phyloP scores from a whole-genome alignment of 2,329 filamentous ascomycete genomes.

The Leptographium procerum region DNA sequence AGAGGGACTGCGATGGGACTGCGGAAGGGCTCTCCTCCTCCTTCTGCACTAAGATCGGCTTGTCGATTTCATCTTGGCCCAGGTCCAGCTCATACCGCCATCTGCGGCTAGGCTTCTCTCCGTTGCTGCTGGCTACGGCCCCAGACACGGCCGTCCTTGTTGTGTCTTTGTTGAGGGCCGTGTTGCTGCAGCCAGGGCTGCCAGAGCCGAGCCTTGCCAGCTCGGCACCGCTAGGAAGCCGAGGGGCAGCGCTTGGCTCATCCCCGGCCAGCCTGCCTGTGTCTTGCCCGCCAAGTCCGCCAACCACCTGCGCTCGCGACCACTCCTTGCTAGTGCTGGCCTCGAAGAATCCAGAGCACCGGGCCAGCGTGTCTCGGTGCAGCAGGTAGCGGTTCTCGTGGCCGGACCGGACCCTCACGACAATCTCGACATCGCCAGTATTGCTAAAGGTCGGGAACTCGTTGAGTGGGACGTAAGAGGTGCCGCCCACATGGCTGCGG shows the following conservation, averaged over 20 bases:
- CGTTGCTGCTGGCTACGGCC: conserved; percentile 10
- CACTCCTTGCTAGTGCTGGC: conserved; percentile 72
- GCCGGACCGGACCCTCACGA: conserved; percentile 53
- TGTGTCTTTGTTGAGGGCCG: no score
- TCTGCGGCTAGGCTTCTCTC: conserved; percentile 27
- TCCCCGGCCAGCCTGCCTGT: neutral
- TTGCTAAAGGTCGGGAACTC: conserved; percentile 88
- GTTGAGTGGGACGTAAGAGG: conserved; percentile 62
- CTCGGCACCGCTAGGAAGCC: conserved; percentile 19
- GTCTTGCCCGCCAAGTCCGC: neutral
- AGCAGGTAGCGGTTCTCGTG: conserved; percentile 77
- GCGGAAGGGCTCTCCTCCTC: conserved; percentile 34
- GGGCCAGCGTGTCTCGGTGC: conserved; percentile 74
- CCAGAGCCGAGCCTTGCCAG: neutral
- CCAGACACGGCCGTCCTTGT: no score
- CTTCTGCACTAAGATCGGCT: conserved; percentile 81
- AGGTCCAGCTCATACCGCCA: conserved; percentile 87
- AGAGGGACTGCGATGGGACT: conserved; percentile 34
- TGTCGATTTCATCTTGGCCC: conserved; percentile 58
- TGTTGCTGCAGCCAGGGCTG: conserved; percentile 11
- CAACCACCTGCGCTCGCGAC: conserved; percentile 34
- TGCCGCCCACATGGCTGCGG: conserved; percentile 68
- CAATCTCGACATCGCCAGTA: conserved; percentile 85
- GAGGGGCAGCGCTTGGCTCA: neutral
- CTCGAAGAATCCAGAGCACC: conserved; percentile 91